Evolutionary conservation across 371 early-diverging fungal genomes (phyloP), one percentile per base, ranked within the genome.

Genomic region (Mucor irregularis): DNA sequence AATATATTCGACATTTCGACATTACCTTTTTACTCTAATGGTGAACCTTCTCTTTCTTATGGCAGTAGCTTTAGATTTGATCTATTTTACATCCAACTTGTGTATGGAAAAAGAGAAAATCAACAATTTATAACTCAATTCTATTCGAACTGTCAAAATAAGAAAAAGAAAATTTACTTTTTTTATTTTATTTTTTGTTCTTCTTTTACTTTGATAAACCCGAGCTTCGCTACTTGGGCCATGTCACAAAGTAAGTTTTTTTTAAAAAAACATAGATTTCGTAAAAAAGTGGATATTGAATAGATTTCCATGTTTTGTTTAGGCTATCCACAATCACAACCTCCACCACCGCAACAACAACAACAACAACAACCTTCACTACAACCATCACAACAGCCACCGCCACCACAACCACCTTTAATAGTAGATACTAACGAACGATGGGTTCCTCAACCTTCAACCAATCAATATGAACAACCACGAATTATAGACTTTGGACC

Each of bases 171-270:
- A n/a, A n/a, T n/a, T n/a, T n/a, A n/a, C n/a, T n/a, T n/a, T n/a
- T n/a, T n/a, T 17, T 29, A 49, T 9, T 38, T 48, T 25, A 17
- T 31, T 30, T 47, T 31, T 30, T 8, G 35, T 28, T 19, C 21
- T 17, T 31, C 14, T 34, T 53, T 43, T 53, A 9, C 38, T 28
- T 44, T 24, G 31, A 25, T 10, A 33, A 48, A 28, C 19, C 22
- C 24, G n/a, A n/a, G n/a, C n/a, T n/a, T n/a, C n/a, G n/a, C n/a
- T n/a, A 25, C 8, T 33, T 40, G 33, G 53, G 51, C 34, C 49
- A 62, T 62, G 63, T 62, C 63, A 62, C 58, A 62, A 48, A 53
- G 63, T 62, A 62, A 62, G 28, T 24, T 38, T 28, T 11, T 9
- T 19, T 16, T 35, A 31, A 39, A 40, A 26, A 34, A 30, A 4